Conservation (phyloP, 2,329 filamentous ascomycete species). For the Phialophora macrospora region DNA sequence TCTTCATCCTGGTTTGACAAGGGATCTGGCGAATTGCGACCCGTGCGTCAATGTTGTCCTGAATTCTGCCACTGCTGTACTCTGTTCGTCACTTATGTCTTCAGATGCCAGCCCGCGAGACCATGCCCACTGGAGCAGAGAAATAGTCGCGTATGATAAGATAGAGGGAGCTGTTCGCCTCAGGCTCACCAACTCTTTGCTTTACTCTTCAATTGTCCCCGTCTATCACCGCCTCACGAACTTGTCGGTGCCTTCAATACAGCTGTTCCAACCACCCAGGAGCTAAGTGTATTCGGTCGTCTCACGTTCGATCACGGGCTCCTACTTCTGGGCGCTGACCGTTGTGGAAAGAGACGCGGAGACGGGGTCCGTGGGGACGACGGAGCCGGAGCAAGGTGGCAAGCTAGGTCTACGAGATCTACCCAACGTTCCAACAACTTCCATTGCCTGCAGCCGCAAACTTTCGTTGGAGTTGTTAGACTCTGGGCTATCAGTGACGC, state of each 20-base stretch:
- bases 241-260: not conserved
- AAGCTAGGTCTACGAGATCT: constrained; percentile 1
- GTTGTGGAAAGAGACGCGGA: not conserved
- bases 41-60: not conserved
- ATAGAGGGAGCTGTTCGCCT: not conserved
- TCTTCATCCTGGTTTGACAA: not conserved
- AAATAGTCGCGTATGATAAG: not conserved
- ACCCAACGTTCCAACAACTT: constrained; percentile 10
- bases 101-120: not conserved
- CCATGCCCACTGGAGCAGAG: not conserved
- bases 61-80: not conserved
- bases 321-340: not conserved
- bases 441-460: constrained; percentile 13
- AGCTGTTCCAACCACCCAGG: not conserved
- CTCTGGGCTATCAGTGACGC: not conserved
- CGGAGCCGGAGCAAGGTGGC: constrained; percentile 2
- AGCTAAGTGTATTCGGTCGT: not conserved
- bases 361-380: not conserved
- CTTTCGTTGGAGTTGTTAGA: not conserved
- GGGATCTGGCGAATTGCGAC: not conserved
- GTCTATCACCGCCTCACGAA: not conserved
- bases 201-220: not conserved
- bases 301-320: not conserved
- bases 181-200: not conserved
- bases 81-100: not conserved